Base-by-base conservation (phyloP, 2,329 filamentous ascomycete species). In the Didymellaceae sp. region DNA sequence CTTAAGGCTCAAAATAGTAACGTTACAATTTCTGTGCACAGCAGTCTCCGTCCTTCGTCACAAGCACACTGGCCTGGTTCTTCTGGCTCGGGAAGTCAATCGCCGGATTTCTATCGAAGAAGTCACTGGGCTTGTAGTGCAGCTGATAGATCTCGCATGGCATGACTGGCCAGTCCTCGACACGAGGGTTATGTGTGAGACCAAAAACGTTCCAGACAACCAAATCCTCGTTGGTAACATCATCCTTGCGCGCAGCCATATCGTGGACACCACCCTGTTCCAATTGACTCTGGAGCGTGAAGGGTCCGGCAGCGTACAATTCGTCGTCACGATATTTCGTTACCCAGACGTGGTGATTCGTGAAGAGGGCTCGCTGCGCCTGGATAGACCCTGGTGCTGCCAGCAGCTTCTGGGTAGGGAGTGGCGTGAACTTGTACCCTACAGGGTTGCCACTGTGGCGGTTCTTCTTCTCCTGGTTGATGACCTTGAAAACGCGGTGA, bases 401-500 rank as follows among this genome's bases (percentile, higher is more conserved):
- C 11, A 83, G 72, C 1, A 83, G 63, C 61, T 80, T 78, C 54
- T 82, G 80, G 5, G 75, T 78, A 0, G 78, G 72, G 1, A 74
- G 69, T 4, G 80, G 75, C 21, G 72, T 63, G 46, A 83, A 71
- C 49, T 81, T 81, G 66, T 80, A 82, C 2, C 66, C 75, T 2
- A 77, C 77, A 1, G 72, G 75, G 43, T 74, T 77, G 37, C 77
- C 75, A 7, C 71, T 76, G 45, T 79, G 67, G 0, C 71, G 72
- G 48, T 82, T 81, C 25, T 67, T 75, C 40, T 74, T 72, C 30
- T 61, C 59, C 10, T 77, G 74, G 57, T 83, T 83, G 43, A 77
- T 73, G 52, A 83, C 80, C 52, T 82, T 82, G 72, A 82, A 81
- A 5, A 78, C 71, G 7, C 80, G 78, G 59, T 85, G 85, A 25